phyloP scores from a whole-genome alignment of 768 basidiomycete species.

The Russula sp. region DNA sequence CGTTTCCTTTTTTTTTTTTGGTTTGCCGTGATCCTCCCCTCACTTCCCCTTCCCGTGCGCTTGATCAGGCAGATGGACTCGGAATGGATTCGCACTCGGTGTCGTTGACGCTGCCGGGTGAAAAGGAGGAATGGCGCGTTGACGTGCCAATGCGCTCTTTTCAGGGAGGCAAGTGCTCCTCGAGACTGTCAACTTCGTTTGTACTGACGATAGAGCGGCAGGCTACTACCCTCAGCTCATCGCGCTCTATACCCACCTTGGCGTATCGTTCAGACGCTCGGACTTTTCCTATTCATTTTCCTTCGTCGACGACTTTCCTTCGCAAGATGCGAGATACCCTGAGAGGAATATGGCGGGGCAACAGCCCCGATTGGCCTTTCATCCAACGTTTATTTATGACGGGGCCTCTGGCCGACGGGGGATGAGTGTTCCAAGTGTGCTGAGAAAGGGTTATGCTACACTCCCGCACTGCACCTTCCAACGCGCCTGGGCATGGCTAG shows the following conservation, averaged over 20 bases:
- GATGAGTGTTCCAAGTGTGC: slow-evolving; percentile 41
- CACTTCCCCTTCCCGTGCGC: neutral
- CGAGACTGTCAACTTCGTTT: neutral
- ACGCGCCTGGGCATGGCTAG: neutral
- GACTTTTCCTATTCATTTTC: slow-evolving; percentile 75
- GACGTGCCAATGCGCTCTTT: slow-evolving; percentile 82
- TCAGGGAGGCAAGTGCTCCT: slow-evolving; percentile 51
- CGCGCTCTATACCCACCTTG: slow-evolving; percentile 52
- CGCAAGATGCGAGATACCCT: slow-evolving; percentile 8
- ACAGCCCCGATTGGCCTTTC: neutral
- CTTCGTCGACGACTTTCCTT: slow-evolving; percentile 30
- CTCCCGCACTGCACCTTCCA: slow-evolving; percentile 21
- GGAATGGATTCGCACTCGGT: slow-evolving; percentile 67
- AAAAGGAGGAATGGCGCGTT: slow-evolving; percentile 42
- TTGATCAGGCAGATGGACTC: slow-evolving; percentile 40
- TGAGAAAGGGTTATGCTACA: slow-evolving; percentile 11
- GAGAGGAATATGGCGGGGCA: slow-evolving; percentile 24
- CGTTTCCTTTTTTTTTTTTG: neutral
- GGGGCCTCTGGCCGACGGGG: slow-evolving; percentile 50
- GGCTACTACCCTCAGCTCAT: slow-evolving; percentile 74
- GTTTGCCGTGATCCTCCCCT: neutral
- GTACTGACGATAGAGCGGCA: slow-evolving; percentile 23
- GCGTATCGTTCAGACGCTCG: slow-evolving; percentile 45
- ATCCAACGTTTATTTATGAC: slow-evolving; percentile 54
- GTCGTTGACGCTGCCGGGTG: slow-evolving; percentile 34